phyloP scores from a whole-genome alignment of 345 rosid genomes.

The rapeseed (Brassica napus) region Da-Ae NC_063444.1:43877001-43877500 shows the following conservation, averaged over 20 bases:
- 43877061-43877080: too few relatives aligned
- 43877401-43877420: background rate
- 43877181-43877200: too few relatives aligned
- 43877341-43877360: background rate
- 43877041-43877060: too few relatives aligned
- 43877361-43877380: background rate
- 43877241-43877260: background rate
- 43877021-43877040: too few relatives aligned
- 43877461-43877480: background rate
- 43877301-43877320: background rate
- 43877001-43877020: too few relatives aligned
- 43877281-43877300: background rate
- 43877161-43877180: too few relatives aligned
- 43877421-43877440: background rate
- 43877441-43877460: background rate
- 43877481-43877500: background rate
- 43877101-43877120: too few relatives aligned
- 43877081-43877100: too few relatives aligned
- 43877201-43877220: too few relatives aligned
- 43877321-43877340: background rate
- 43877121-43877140: too few relatives aligned
- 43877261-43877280: background rate
- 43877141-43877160: too few relatives aligned
- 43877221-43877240: background rate
- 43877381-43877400: constrained; percentile 9